Conservation (phyloP, 2,329 filamentous ascomycete species). For the Coniochaeta ligniaria region DNA sequence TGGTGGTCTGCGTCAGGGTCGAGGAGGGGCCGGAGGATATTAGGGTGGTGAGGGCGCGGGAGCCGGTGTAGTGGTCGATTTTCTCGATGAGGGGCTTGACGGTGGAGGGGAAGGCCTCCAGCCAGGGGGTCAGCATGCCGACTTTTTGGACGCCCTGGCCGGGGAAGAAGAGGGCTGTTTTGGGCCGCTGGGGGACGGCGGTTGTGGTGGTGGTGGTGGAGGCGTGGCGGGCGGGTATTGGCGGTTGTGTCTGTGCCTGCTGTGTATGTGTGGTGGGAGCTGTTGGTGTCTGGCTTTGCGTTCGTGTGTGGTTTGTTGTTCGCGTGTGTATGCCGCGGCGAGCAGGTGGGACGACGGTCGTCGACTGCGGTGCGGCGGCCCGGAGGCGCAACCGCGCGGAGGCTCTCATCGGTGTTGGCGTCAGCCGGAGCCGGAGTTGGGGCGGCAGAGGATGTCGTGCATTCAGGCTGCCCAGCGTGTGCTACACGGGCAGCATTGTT, state of each 20-base stretch:
- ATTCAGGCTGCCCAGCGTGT: not conserved
- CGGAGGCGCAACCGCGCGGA: not conserved
- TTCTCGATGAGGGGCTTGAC: constrained; percentile 73
- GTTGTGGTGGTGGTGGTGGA: constrained; percentile 4
- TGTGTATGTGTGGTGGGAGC: not conserved
- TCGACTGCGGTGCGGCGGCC: not conserved
- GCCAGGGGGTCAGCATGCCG: constrained; percentile 80
- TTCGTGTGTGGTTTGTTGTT: not conserved
- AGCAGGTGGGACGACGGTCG: not conserved
- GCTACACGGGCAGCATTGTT: not conserved
- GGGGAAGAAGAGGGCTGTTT: constrained; percentile 55
- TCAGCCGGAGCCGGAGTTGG: not conserved
- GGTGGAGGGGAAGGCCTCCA: constrained; percentile 76
- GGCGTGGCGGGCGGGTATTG: constrained; percentile 6
- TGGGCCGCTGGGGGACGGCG: constrained; percentile 16
- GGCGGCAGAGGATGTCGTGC: not conserved
- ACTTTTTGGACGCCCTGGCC: constrained; percentile 86
- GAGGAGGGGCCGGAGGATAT: constrained; percentile 76
- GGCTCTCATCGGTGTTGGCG: not conserved
- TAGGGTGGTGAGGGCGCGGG: constrained; percentile 61
- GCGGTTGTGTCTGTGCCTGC: not conserved
- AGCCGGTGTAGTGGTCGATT: constrained; percentile 71
- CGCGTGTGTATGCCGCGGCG: not conserved
- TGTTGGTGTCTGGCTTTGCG: not conserved
- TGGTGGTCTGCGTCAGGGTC: constrained; percentile 70